Evolutionary conservation across 169 alveolate genomes (phyloP).

Genomic region (Plasmodium chabaudi): DNA sequence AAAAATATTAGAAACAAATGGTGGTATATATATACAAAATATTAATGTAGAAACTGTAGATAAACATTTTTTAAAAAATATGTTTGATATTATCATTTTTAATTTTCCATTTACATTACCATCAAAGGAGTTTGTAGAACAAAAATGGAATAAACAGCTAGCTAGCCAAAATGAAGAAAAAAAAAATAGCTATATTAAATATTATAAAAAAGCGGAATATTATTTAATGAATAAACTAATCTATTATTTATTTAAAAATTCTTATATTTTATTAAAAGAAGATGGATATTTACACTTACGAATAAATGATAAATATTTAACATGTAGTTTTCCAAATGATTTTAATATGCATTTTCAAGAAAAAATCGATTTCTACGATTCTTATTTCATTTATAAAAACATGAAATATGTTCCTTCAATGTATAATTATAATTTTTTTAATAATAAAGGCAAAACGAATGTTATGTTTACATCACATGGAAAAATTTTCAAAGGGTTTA

Average conservation of each 20-base stretch:
- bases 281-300: constrained; percentile 47
- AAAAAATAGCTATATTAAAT: constrained; percentile 16
- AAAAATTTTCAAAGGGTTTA: constrained; percentile 42
- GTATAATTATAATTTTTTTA: constrained; percentile 11
- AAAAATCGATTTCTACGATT: constrained; percentile 27
- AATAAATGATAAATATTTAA: constrained; percentile 46
- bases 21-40: constrained; percentile 55
- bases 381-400: constrained; percentile 27
- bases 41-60: constrained; percentile 35
- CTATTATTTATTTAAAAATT: constrained; percentile 37
- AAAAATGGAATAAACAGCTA: constrained; percentile 22
- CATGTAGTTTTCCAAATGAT: constrained; percentile 18
- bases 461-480: constrained; percentile 50
- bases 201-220: constrained; percentile 54
- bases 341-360: constrained; percentile 9
- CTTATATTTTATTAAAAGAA: constrained; percentile 11
- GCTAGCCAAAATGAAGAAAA: neutral
- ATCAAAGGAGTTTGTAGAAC: constrained; percentile 17
- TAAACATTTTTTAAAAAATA: constrained; percentile 38
- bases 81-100: constrained; percentile 43
- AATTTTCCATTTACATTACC: constrained; percentile 57
- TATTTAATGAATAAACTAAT: constrained; percentile 8
- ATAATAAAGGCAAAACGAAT: constrained; percentile 6
- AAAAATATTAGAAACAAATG: constrained; percentile 34
- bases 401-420: constrained; percentile 34